phyloP scores from a whole-genome alignment of 495 filamentous ascomycete genomes.

The Umbilicaria muhlenbergii region DNA sequence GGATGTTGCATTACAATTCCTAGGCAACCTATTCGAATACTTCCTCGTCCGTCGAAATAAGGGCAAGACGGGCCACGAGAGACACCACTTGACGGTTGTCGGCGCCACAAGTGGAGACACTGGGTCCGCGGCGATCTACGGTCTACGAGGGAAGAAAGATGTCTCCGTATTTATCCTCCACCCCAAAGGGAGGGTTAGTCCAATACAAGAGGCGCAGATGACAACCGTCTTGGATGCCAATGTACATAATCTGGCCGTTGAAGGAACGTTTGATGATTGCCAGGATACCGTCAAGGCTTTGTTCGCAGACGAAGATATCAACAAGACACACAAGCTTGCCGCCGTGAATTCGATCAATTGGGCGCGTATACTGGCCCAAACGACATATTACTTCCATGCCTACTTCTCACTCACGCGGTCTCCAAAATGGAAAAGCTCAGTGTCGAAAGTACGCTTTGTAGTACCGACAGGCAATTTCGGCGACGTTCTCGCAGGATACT shows the following conservation, averaged over 20 bases:
- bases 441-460: conserved; percentile 57
- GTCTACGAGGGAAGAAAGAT: conserved; percentile 94
- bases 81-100: conserved; percentile 79
- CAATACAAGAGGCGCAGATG: conserved; percentile 92
- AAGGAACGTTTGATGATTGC: conserved; percentile 1
- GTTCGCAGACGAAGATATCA: conserved; percentile 66
- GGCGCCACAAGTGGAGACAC: conserved; percentile 92
- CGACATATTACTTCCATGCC: conserved; percentile 78
- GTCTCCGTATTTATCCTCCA: conserved; percentile 80
- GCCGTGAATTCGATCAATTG: conserved; percentile 54
- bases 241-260: conserved; percentile 1
- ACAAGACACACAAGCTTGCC: conserved; percentile 56
- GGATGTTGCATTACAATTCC: conserved; percentile 63
- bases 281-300: conserved; percentile 86
- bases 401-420: conserved; percentile 62
- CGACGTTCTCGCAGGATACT: conserved; percentile 87
- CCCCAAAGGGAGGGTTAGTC: conserved; percentile 67
- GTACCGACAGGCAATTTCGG: conserved; percentile 93
- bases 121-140: conserved; percentile 90
- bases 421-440: conserved; percentile 29
- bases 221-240: conserved; percentile 76
- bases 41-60: conserved; percentile 73
- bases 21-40: conserved; percentile 95
- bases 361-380: conserved; percentile 83
- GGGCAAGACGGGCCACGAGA: conserved; percentile 41